Conservation (phyloP, 352 stramenopile species). For the Phytopythium chamaehyphon region DNA sequence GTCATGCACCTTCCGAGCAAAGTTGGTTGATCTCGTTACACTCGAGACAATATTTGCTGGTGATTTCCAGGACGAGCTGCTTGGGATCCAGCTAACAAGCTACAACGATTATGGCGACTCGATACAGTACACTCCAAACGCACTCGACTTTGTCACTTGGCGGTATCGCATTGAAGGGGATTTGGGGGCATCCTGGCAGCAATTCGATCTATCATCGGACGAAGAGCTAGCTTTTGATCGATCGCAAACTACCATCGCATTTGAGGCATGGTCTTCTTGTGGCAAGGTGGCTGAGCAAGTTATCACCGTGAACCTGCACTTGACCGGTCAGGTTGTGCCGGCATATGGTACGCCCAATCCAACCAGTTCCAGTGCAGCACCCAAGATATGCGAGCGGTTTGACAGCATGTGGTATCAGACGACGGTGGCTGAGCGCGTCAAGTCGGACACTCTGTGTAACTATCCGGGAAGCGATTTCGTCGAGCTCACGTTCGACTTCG, state of each 20-base stretch:
- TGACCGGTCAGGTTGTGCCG: conserved; percentile 17
- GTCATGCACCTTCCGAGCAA: conserved; percentile 29
- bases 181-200: neutral
- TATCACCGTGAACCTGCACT: conserved; percentile 50
- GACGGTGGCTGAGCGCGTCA: conserved; percentile 24
- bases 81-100: neutral
- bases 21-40: conserved; percentile 23
- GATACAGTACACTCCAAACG: neutral
- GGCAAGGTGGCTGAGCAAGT: conserved; percentile 37
- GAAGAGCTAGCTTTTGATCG: conserved; percentile 29
- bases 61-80: conserved; percentile 5
- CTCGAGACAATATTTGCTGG: neutral
- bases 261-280: conserved; percentile 63
- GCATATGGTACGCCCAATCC: neutral
- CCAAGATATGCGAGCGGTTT: conserved; percentile 45
- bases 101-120: neutral
- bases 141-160: neutral
- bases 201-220: conserved; percentile 22
- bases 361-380: neutral
- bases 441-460: conserved; percentile 18
- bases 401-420: conserved; percentile 71
- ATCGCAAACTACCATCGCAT: conserved; percentile 37
- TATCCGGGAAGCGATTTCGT: conserved; percentile 23
- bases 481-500: conserved; percentile 10
- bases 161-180: neutral